Evolutionary conservation across 1,284 basidiomycete genomes (phyloP), one percentile per base, ranked within the genome.

Genomic region (Ceratobasidium sp.): DNA sequence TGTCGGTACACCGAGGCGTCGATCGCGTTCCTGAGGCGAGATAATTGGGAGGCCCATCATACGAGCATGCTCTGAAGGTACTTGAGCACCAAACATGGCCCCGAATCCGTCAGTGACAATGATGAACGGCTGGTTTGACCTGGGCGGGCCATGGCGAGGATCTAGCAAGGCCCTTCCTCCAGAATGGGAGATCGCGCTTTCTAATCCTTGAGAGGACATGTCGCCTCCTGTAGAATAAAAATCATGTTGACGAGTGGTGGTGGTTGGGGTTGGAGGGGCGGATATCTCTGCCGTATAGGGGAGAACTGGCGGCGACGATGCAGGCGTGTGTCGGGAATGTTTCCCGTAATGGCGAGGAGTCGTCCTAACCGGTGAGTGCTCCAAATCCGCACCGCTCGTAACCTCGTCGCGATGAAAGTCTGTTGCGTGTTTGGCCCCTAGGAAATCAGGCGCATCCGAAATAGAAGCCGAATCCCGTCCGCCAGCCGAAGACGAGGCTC

Each of bases 1-100:
- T 9, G n/a, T 18, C n/a, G 36, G 64, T 18, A 59, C 52, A 28
- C 52, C 64, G 14, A 69, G 32, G 18, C 64, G 39, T 28, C 52
- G 50, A 5, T 57, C 52, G 14, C 64, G 64, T 57, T 69, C 64
- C 28, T 69, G 52, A n/a, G 34, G 50, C 16, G 52, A 43, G 16
- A 69, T 69, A 57, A 69, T 69, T 39, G 64, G 64, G 18, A 23
- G 36, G n/a, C 64, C 64, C 32, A 67, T 50, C 28, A 21, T 64
- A 14, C 61, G 30, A 3, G 45, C 48, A 5, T n/a, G 39, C 4
- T 8, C 21, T 18, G 43, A n/a, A n/a, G 62, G 62, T 4, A 69
- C 52, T 32, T 69, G 64, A 32, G 64, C 64, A 28, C 64, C 64
- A 34, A 69, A 69, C 52, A 69, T n/a, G 52, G 64, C 64, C 0